These are phyloP conservation scores for Candida smagusa DNA, from an alignment of 1,139 yeast species.

Conservation along the genomic window DNA sequence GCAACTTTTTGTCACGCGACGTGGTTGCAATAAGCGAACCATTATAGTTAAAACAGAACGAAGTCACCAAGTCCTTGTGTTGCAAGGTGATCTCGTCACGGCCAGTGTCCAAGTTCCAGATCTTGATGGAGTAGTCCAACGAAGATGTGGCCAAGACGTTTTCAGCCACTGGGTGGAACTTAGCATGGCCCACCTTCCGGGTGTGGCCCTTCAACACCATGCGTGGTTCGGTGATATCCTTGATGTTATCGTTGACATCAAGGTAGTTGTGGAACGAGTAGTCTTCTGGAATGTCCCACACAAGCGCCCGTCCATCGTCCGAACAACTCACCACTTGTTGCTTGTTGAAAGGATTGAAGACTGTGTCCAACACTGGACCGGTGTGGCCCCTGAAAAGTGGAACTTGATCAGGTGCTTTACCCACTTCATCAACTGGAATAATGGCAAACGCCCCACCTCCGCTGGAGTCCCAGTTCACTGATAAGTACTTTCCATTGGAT, in stretches of 20 bases:
- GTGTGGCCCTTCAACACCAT: constrained; percentile 79
- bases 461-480: constrained; percentile 90
- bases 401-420: constrained; percentile 92
- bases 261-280: constrained; percentile 64
- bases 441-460: constrained; percentile 98
- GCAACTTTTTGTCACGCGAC: constrained; percentile 84
- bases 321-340: constrained; percentile 77
- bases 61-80: constrained; percentile 87
- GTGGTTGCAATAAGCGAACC: constrained; percentile 86
- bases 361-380: constrained; percentile 92
- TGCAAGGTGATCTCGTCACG: constrained; percentile 68
- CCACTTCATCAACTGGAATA: constrained; percentile 78
- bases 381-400: constrained; percentile 95
- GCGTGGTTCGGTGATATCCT: constrained; percentile 65
- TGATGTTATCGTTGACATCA: constrained; percentile 60
- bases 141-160: constrained; percentile 87
- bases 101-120: constrained; percentile 85
- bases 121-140: constrained; percentile 82
- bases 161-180: constrained; percentile 84
- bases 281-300: constrained; percentile 85
- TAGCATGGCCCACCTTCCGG: constrained; percentile 91
- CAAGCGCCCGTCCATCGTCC: constrained; percentile 83
- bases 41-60: constrained; percentile 84
- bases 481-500: constrained; percentile 72
- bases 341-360: constrained; percentile 86